phyloP scores from a whole-genome alignment of 305 asterid genomes.

The Andrographis paniculata region DNA sequence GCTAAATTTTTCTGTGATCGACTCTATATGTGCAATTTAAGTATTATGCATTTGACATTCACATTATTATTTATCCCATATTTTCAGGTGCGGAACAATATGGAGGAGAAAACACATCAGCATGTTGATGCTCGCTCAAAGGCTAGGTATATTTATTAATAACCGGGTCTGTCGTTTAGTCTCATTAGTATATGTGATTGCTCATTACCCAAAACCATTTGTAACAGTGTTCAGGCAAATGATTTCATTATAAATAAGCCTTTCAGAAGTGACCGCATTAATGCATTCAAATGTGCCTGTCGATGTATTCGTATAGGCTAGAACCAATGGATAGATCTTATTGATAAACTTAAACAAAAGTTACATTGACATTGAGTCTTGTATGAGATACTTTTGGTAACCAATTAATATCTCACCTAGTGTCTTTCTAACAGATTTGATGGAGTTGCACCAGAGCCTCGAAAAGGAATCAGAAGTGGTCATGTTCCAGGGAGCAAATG shows the following conservation, averaged over 20 bases:
- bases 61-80: slow-evolving; percentile 2
- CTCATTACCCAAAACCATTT: too few relatives aligned
- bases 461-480: slow-evolving; percentile 66
- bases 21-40: not conserved
- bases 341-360: too few relatives aligned
- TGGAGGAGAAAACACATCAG: slow-evolving; percentile 74
- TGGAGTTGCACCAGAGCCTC: slow-evolving; percentile 82
- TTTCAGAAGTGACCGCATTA: too few relatives aligned
- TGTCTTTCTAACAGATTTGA: slow-evolving; percentile 45
- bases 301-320: too few relatives aligned
- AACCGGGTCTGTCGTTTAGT: not conserved
- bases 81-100: slow-evolving; percentile 67
- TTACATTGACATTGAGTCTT: not conserved
- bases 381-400: not conserved
- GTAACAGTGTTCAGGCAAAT: too few relatives aligned
- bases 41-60: not conserved
- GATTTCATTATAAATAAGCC: too few relatives aligned
- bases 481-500: slow-evolving; percentile 73
- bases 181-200: too few relatives aligned
- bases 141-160: slow-evolving; percentile 48
- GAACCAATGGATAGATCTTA: too few relatives aligned
- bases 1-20: not conserved
- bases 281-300: too few relatives aligned
- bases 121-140: slow-evolving; percentile 92
- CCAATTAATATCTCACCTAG: not conserved